A percentile compares a stretch with the other conserved stretches of the same genome.
phyloP scores from a whole-genome alignment of 1,284 basidiomycete species.

The Porogramme epimiltina region DNA sequence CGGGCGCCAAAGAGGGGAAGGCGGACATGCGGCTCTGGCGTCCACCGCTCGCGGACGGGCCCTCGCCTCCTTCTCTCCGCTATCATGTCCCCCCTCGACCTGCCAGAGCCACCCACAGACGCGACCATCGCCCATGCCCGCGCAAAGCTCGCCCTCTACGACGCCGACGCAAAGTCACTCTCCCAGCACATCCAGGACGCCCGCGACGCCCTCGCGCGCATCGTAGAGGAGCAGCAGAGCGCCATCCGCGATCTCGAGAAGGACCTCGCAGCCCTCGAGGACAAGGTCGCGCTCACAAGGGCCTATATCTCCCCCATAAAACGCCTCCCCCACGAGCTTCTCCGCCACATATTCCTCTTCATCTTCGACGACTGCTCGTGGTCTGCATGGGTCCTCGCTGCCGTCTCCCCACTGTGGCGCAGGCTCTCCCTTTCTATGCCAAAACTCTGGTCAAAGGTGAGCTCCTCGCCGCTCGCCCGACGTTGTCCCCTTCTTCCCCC shows the following conservation, averaged over 20 bases:
- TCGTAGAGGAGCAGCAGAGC: conserved; percentile 53
- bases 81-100: conserved; percentile 26
- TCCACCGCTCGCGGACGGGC: conserved; percentile 4
- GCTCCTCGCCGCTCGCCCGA: conserved; percentile 26
- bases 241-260: conserved; percentile 53
- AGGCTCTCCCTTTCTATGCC: conserved; percentile 64
- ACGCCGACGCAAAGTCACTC: conserved; percentile 25
- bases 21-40: conserved; percentile 16
- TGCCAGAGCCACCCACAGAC: conserved; percentile 59
- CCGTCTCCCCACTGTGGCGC: conserved; percentile 66
- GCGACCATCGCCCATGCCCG: conserved; percentile 52
- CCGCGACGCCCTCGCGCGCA: conserved; percentile 54
- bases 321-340: conserved; percentile 63
- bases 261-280: conserved; percentile 49
- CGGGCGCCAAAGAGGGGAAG: neutral
- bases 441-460: conserved; percentile 71
- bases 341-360: conserved; percentile 65
- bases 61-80: conserved; percentile 11
- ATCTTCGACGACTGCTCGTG: conserved; percentile 68
- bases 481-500: conserved; percentile 1
- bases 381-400: conserved; percentile 68
- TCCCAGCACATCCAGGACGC: conserved; percentile 38
- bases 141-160: conserved; percentile 25
- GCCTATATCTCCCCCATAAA: conserved; percentile 72
- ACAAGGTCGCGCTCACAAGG: conserved; percentile 45